These are phyloP conservation scores for Eucalyptus melliodora DNA, from an alignment of 345 rosid genomes.

Conservation along the genomic window DNA sequence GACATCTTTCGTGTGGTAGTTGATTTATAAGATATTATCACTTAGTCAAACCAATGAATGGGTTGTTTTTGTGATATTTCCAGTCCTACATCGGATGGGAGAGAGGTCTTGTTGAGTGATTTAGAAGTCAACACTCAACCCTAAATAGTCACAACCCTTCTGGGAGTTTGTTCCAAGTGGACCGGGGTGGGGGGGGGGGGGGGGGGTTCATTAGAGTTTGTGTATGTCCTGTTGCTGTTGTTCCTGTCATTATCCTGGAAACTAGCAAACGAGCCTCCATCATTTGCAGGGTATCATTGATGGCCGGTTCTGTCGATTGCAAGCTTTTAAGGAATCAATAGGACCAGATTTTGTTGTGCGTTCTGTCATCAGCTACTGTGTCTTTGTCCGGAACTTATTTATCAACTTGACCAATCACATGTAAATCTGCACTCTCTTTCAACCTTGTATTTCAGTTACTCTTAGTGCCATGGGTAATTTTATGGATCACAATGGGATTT, in stretches of 20 bases:
- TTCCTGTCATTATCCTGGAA: neutral
- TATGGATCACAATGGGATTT: neutral
- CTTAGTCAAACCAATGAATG: neutral
- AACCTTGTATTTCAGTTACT: neutral
- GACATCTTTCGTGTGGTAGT: neutral
- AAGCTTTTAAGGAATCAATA: neutral
- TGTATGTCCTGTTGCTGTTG: neutral
- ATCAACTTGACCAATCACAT: neutral
- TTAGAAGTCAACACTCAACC: neutral
- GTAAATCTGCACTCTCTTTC: neutral
- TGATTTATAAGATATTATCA: neutral
- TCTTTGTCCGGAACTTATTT: neutral
- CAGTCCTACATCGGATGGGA: neutral
- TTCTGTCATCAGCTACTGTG: neutral
- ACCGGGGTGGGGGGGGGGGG: no score
- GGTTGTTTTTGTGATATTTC: neutral
- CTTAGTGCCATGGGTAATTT: neutral
- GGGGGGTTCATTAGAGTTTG: neutral
- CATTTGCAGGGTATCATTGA: neutral
- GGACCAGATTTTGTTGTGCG: constrained; percentile 1
- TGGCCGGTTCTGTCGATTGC: neutral
- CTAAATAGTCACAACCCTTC: neutral
- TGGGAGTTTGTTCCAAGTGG: neutral
- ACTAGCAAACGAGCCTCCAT: neutral
- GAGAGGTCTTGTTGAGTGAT: neutral